Evolutionary conservation across 352 stramenopile genomes (phyloP).

Genomic region (Phytophthora sp.): DNA sequence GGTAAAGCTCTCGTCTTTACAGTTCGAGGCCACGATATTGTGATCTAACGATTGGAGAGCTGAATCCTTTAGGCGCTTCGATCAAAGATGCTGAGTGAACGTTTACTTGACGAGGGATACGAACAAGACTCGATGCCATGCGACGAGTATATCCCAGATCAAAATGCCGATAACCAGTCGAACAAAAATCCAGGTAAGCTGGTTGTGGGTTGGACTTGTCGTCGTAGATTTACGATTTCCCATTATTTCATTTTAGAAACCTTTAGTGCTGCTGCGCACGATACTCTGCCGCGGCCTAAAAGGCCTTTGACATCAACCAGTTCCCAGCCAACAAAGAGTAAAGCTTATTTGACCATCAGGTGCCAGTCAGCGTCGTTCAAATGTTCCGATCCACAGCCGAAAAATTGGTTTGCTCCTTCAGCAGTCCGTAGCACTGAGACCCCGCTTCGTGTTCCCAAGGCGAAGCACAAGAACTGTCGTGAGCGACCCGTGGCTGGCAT

Average conservation of each 20-base stretch:
- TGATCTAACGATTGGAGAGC: not conserved
- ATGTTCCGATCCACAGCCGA: constrained; percentile 18
- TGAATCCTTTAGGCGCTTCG: constrained; percentile 12
- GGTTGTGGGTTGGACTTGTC: not conserved
- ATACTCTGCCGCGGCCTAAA: constrained; percentile 30
- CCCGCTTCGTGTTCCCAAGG: constrained; percentile 1
- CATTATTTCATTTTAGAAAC: not conserved
- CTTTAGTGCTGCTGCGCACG: constrained; percentile 21
- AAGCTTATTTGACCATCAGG: constrained; percentile 13
- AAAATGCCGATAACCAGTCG: constrained; percentile 13
- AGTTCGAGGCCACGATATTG: not conserved
- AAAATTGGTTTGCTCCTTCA: constrained; percentile 37
- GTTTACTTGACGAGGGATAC: constrained; percentile 2
- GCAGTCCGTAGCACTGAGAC: not conserved
- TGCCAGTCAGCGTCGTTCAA: constrained; percentile 24
- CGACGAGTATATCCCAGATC: constrained; percentile 1
- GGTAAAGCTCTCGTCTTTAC: not conserved
- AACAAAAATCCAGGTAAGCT: constrained; percentile 18
- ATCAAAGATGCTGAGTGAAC: constrained; percentile 19
- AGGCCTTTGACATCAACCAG: constrained; percentile 23
- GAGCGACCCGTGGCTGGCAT: constrained; percentile 1
- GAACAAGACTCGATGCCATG: not conserved
- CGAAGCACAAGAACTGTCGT: constrained; percentile 14
- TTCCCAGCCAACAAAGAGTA: constrained; percentile 23
- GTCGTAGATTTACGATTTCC: not conserved